These are phyloP conservation scores for Fusarium multiceps DNA, from an alignment of 2,329 filamentous ascomycete species.

Conservation along the genomic window DNA sequence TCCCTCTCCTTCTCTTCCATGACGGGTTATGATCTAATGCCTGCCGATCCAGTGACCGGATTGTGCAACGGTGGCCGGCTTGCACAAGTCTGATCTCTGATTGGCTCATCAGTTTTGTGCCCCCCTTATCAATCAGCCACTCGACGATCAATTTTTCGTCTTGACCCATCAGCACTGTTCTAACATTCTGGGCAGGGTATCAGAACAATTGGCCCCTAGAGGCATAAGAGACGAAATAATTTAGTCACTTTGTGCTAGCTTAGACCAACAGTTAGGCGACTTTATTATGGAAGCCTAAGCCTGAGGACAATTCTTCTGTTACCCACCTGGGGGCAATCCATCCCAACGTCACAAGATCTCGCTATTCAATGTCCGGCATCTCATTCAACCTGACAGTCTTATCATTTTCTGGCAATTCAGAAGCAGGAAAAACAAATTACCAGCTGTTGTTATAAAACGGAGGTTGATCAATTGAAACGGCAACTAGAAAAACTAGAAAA, in stretches of 20 bases:
- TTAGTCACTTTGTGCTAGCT: too few relatives aligned
- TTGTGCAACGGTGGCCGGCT: slow-evolving; percentile 18
- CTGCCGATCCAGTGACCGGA: slow-evolving; percentile 41
- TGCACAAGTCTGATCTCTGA: slow-evolving; percentile 2
- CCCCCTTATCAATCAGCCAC: slow-evolving; percentile 42
- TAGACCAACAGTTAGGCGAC: too few relatives aligned
- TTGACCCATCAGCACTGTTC: slow-evolving; percentile 27
- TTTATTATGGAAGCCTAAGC: too few relatives aligned
- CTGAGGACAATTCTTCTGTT: too few relatives aligned
- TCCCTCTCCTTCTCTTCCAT: slow-evolving; percentile 29
- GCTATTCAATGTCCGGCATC: not conserved
- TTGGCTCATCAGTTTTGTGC: slow-evolving; percentile 11
- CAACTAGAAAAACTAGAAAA: slow-evolving; percentile 10
- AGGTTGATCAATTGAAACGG: not conserved
- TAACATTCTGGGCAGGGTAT: not conserved
- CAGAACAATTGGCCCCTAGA: too few relatives aligned
- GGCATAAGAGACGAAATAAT: too few relatives aligned
- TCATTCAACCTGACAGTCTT: not conserved
- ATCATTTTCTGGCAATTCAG: not conserved
- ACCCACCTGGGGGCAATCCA: not conserved
- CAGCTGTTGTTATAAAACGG: not conserved
- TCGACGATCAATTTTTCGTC: slow-evolving; percentile 13
- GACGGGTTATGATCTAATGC: slow-evolving; percentile 39
- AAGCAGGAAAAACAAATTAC: not conserved
- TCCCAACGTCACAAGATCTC: slow-evolving; percentile 10